These are phyloP conservation scores for Pachyrhizus erosus DNA, from an alignment of 306 rosid genomes.

Conservation along the genomic window DNA sequence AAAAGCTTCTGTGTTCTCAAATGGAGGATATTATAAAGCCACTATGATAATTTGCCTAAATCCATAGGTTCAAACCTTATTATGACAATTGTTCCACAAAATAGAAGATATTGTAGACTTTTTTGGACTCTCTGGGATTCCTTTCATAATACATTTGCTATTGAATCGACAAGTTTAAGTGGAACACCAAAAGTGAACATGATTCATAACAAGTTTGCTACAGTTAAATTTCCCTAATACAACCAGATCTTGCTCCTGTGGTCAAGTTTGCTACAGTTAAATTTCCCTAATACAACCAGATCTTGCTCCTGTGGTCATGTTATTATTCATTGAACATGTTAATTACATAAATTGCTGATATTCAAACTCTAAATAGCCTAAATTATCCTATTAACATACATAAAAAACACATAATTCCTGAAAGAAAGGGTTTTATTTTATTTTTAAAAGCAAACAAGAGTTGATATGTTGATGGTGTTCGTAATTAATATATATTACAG, in stretches of 20 bases:
- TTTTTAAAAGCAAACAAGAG: not conserved
- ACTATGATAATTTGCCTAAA: not conserved
- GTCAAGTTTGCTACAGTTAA: constrained; percentile 24
- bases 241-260: constrained; percentile 29
- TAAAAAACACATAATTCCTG: not conserved
- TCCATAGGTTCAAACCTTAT: not conserved
- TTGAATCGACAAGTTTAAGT: constrained; percentile 20
- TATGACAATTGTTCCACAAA: not conserved
- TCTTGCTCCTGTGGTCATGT: constrained; percentile 18
- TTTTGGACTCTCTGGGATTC: not conserved
- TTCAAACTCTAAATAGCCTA: constrained; percentile 16
- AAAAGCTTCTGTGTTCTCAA: constrained; percentile 9
- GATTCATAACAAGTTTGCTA: constrained; percentile 22
- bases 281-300: constrained; percentile 9
- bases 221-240: constrained; percentile 6
- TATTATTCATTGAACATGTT: constrained; percentile 28
- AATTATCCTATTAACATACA: constrained; percentile 10
- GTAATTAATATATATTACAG: not conserved
- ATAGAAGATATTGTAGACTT: not conserved
- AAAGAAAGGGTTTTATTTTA: not conserved
- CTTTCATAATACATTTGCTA: constrained; percentile 10
- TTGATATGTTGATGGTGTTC: not conserved
- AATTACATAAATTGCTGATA: constrained; percentile 3
- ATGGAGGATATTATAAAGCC: constrained; percentile 4
- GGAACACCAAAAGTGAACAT: constrained; percentile 14